Evolutionary conservation across 176 grass and related monocot genomes (phyloP), one percentile per base, ranked within the genome.

Genomic region (Olyra latifolia): DNA sequence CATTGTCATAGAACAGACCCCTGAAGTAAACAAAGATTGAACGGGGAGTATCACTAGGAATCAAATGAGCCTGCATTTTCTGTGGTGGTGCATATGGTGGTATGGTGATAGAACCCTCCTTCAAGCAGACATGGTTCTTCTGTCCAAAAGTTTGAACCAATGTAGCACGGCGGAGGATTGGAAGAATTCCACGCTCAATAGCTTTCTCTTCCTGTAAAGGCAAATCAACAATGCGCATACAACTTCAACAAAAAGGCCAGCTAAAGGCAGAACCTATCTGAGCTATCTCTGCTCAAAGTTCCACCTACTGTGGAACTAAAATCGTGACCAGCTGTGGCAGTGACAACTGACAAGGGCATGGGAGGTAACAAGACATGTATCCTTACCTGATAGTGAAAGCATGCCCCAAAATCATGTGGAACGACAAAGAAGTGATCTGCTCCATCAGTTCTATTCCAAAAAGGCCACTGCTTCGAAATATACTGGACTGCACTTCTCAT

Each of bases 21-120:
- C 90, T 87, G 48, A 97, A 97, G 82, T 97, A 93, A 59, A 93
- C 90, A 76, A 97, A 97, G 38, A 97, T 97, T 27, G 90, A 97
- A 10, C 90, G 93, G 47, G 88, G 90, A 49, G 88, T 93, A 62
- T 92, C 88, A 7, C 76, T 85, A 35, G 90, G 80, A 14, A 92
- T 88, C 70, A 97, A 82, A 74, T 97, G 93, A 30, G 93, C 90
- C 71, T 97, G 93, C 93, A 92, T 97, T 77, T 97, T 97, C 79
- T 93, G 90, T 30, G 93, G 90, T 65, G 90, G 93, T 17, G 93
- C 93, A 90, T 86, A 97, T 78, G 93, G 93, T 41, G 93, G 93
- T 80, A 97, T 97, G 7, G 81, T 92, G 43, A 97, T 93, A 65
- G 93, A 97, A 27, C 88, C 93, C 71, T 92, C 93, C 66, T 97